phyloP scores from a whole-genome alignment of 164 flowering plant species.

The Aristolochia contorta region DNA sequence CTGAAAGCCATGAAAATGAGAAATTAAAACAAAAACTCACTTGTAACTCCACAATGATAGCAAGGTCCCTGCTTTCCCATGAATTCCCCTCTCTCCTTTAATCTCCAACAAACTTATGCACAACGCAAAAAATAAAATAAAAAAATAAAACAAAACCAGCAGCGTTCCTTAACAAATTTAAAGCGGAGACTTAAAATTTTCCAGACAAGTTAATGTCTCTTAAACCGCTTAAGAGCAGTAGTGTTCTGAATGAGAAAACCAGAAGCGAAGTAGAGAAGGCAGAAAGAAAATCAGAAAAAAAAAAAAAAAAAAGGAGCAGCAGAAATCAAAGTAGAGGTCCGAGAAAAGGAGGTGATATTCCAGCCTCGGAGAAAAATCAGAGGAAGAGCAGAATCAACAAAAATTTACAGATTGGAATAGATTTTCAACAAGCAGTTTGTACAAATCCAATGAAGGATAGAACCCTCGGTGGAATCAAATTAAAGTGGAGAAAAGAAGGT shows the following conservation, averaged over 20 bases:
- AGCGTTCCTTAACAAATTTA: slow-evolving; percentile 1
- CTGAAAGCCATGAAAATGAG: slow-evolving; percentile 1
- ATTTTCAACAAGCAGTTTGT: slow-evolving; percentile 32
- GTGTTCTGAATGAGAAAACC: background rate
- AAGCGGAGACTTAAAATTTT: slow-evolving; percentile 1
- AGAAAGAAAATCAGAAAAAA: slow-evolving; percentile 8
- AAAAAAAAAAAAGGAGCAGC: slow-evolving; percentile 13
- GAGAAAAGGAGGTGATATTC: slow-evolving; percentile 20
- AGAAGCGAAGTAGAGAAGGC: background rate
- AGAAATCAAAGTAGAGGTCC: slow-evolving; percentile 20
- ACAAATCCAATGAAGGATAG: slow-evolving; percentile 37
- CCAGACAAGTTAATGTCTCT: slow-evolving; percentile 2
- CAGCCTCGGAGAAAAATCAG: slow-evolving; percentile 16
- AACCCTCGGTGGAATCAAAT: slow-evolving; percentile 48
- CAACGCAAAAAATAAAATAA: background rate
- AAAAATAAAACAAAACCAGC: background rate
- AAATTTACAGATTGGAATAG: slow-evolving; percentile 21
- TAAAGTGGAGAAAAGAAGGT: slow-evolving; percentile 41
- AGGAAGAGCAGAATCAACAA: slow-evolving; percentile 12
- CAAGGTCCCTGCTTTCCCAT: slow-evolving; percentile 99
- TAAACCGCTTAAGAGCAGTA: slow-evolving; percentile 8
- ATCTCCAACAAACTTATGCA: slow-evolving; percentile 3
- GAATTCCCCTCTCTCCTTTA: slow-evolving; percentile 16
- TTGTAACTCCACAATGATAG: slow-evolving; percentile 97
- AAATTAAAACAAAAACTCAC: slow-evolving; percentile 43